Evolutionary conservation across 2,329 filamentous ascomycete species (phyloP), one percentile per base, ranked within the genome.

Genomic region (Arthroderma uncinatum): DNA sequence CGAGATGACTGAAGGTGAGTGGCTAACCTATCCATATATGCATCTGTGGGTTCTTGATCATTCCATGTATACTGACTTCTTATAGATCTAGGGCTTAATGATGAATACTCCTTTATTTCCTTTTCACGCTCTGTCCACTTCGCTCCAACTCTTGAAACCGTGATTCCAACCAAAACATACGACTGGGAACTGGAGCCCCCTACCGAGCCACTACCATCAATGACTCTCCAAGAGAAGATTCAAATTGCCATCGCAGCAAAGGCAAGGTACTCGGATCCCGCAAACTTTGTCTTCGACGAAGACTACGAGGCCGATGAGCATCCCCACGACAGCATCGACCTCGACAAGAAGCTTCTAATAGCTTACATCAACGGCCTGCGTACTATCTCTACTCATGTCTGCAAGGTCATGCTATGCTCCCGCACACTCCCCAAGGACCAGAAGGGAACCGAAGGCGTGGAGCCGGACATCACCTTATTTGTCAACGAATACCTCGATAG

Each of bases 301-400:
- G 8, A 47, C 23, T n/a, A 47, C 12, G 59, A 59, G 44, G 66
- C 68, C 12, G 70, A 72, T 23, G 70, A 73, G 44, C 68, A 71
- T 58, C 62, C 69, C 5, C 64, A 62, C 28, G 72, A 74, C 56
- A 64, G 66, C 33, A 57, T 74, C 16, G 71, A 73, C 25, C 60
- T 73, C 21, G 72, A 74, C 57, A 69, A 68, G 42, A 64, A 66
- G 28, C 62, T 73, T 4, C 73, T 74, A 54, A 62, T 68, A 23
- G 72, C 71, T 9, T 73, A 72, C 60, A 70, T 74, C 62, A 74
- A 74, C 53, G 72, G 71, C 14, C 70, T 74, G n/a, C 68, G 69
- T 34, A 71, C 68, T 1, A 37, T 58, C 23, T 66, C 71, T 36
- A 59, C 65, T 14, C 60, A 63, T n/a, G 63, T 66, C 47, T 73